Evolutionary conservation across 192 early-diverging fungal genomes (phyloP).

Genomic region (Podila epigama): DNA sequence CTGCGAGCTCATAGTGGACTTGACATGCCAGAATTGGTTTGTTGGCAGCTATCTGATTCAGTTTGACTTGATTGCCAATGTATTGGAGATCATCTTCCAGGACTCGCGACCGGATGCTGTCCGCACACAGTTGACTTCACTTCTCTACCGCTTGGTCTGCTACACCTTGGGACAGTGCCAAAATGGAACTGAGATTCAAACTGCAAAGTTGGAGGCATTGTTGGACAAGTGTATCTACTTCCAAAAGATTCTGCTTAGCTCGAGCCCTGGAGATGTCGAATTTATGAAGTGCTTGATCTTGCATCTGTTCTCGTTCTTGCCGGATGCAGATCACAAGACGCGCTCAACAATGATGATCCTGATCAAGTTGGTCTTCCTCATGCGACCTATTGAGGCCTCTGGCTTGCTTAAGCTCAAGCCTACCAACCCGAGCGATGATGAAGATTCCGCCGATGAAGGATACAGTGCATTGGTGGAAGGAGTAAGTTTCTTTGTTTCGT

Average conservation of each 20-base stretch:
- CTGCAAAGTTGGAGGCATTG: conserved; percentile 43
- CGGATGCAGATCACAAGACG: conserved; percentile 48
- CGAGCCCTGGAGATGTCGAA: conserved; percentile 64
- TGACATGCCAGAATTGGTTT: conserved; percentile 46
- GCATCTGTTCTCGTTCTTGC: conserved; percentile 65
- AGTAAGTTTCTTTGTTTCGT: not conserved
- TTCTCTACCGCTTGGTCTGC: conserved; percentile 62
- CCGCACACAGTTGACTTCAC: conserved; percentile 24
- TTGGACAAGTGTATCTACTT: conserved; percentile 66
- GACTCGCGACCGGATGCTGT: conserved; percentile 50
- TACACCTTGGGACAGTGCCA: conserved; percentile 55
- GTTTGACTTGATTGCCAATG: conserved; percentile 55
- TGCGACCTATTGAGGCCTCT: conserved; percentile 40
- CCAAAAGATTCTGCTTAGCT: conserved; percentile 67
- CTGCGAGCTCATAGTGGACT: conserved; percentile 42
- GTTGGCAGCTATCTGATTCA: conserved; percentile 42
- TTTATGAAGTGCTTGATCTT: conserved; percentile 68
- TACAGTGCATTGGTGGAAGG: conserved; percentile 46
- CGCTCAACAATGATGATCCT: conserved; percentile 57
- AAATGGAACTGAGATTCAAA: conserved; percentile 49
- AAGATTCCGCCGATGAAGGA: conserved; percentile 43
- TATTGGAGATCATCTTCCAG: conserved; percentile 54
- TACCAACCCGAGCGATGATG: conserved; percentile 39
- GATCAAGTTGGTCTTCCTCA: conserved; percentile 46
- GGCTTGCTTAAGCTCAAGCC: conserved; percentile 39